Evolutionary conservation across 1,284 basidiomycete species (phyloP), one percentile per base, ranked within the genome.

Genomic region (Ceratobasidium theobromae): DNA sequence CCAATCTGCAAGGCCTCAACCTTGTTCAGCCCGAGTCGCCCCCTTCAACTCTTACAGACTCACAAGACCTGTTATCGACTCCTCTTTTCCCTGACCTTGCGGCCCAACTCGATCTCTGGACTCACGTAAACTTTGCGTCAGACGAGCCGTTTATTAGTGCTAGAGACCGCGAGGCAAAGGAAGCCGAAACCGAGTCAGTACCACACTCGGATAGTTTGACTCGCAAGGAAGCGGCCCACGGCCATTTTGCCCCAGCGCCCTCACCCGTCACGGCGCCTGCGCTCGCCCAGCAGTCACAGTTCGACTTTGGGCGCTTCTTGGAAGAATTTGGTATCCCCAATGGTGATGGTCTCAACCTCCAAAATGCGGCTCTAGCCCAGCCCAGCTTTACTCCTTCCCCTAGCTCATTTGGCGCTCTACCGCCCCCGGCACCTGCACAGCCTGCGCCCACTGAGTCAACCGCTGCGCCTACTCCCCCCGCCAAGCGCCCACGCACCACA

Each of bases 61-160:
- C 77, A 66, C 82, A 82, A 71, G 85, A 88, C 69, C 79, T 89
- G 43, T 81, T 89, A 66, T 77, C 83, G 0, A 81, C 83, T 21
- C 78, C 84, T 1, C 55, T 66, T 27, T 87, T 85, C 73, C 86
- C 86, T 11, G 90, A 91, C 74, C 80, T 91, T 57, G 81, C 82
- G 18, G 87, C 88, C 1, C 88, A 92, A 74, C 86, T 93, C 67
- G 89, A 90, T 75, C 79, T 91, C 54, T 93, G 91, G 91, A 88
- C 89, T 8, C 88, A 88, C 75, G 81, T 93, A 69, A 78, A 85
- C 14, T 93, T 93, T 76, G 85, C 90, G 67, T 85, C 84, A 0
- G 89, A 91, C 73, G 89, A 90, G 67, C 82, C 86, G 23, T 71
- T 78, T 60, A 77, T 74, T 65, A 52, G 51, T 30, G 43, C 62